phyloP scores from a whole-genome alignment of 2,329 filamentous ascomycete species.

The Colletotrichum lupini region DNA sequence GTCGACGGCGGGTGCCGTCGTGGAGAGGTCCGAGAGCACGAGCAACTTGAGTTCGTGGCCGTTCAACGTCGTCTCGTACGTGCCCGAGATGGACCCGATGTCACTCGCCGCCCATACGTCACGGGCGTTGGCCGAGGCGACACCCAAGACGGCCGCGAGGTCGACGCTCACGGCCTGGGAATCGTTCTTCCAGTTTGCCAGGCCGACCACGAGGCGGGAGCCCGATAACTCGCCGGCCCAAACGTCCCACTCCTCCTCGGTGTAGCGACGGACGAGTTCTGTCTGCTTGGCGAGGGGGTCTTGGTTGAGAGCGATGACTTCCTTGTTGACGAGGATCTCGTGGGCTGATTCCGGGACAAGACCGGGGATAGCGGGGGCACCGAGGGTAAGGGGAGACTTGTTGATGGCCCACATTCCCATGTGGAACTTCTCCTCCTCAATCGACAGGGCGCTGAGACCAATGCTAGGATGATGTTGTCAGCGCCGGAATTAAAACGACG shows the following conservation, averaged over 20 bases:
- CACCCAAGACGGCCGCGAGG: slow-evolving; percentile 49
- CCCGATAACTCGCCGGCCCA: slow-evolving; percentile 61
- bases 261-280: slow-evolving; percentile 58
- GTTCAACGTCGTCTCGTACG: slow-evolving; percentile 45
- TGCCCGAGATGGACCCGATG: slow-evolving; percentile 44
- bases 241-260: slow-evolving; percentile 61
- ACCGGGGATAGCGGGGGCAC: slow-evolving; percentile 52
- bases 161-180: slow-evolving; percentile 54
- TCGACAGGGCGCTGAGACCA: slow-evolving; percentile 56
- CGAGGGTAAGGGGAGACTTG: slow-evolving; percentile 62
- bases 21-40: slow-evolving; percentile 48
- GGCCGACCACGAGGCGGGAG: slow-evolving; percentile 53
- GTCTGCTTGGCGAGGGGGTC: slow-evolving; percentile 64
- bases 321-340: slow-evolving; percentile 58
- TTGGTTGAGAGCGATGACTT: slow-evolving; percentile 69
- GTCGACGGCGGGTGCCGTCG: slow-evolving; percentile 35
- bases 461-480: slow-evolving; percentile 44
- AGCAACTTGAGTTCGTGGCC: slow-evolving; percentile 53
- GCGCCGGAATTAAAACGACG: not conserved
- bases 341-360: slow-evolving; percentile 53
- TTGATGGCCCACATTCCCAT: slow-evolving; percentile 64
- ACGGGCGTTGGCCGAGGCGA: slow-evolving; percentile 50
- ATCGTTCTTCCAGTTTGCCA: slow-evolving; percentile 62
- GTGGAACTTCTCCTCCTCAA: slow-evolving; percentile 61
- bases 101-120: slow-evolving; percentile 54